Base-by-base conservation (phyloP, 2,329 filamentous ascomycete species). In the Coleophoma eucalyptorum region DNA sequence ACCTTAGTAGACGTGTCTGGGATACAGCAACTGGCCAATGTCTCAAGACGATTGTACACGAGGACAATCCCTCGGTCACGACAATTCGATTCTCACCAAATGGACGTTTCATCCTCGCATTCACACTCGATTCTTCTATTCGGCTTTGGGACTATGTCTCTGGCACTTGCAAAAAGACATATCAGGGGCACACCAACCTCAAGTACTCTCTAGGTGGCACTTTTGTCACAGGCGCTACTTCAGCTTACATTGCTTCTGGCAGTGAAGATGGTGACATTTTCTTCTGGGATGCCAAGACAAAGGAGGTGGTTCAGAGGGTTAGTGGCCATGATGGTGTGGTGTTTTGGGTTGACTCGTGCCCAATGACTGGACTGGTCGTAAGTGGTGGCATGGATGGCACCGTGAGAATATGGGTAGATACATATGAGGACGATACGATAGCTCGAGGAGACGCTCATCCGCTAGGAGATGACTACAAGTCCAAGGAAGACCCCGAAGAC, bases 1-100 rank as follows among this genome's bases (percentile, higher is more conserved):
- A 43, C 19, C 35, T n/a, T 26, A 40, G 21, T 53, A 87, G 83
- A 57, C 87, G 94, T 50, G 87, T 99, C 55, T 99, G 94, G 94
- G 94, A 99, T 65, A 95, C 93, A 1, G 86, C 85, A 16, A 97
- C 93, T 2, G 94, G 94, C 2, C 94, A 99, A 68, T 99, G 94
- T 69, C 78, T 99, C 26, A 87, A 92, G 47, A 99, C 94, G 0
- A 80, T 99, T 3, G 90, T 99, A 13, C 91, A 97, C 72, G 94
- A 97, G 72, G 94, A 97, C 67, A 96, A 96, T 65, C 90, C 90
- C 0, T 85, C 89, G 15, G 92, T 97, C 7, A 88, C 89, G 1
- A 88, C 87, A 32, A 94, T 97, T 40, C 87, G 87, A 65, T 99
- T 99, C 73, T 88, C 88, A 5, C 93, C 94, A 3, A 99, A 99